phyloP scores from a whole-genome alignment of 2,329 filamentous ascomycete genomes.

The Cercospora sp. region DNA sequence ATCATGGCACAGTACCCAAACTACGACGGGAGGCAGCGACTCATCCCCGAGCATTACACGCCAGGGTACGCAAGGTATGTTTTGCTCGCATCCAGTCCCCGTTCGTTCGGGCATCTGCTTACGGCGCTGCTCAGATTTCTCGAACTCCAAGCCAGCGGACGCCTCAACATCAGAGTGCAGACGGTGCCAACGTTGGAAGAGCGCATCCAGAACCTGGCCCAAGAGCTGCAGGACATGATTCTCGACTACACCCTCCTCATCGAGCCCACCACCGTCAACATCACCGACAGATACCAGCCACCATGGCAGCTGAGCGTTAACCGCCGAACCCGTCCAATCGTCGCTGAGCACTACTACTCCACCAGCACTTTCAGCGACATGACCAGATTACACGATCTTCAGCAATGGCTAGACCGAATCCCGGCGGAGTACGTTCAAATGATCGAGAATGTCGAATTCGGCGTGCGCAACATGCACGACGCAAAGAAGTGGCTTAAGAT shows the following conservation, averaged over 20 bases:
- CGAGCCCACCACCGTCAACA: neutral
- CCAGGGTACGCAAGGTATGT: neutral
- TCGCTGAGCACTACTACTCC: conserved; percentile 1
- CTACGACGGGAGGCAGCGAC: neutral
- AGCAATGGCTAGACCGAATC: neutral
- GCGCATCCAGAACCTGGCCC: conserved; percentile 6
- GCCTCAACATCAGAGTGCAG: neutral
- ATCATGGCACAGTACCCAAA: neutral
- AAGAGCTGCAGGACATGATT: conserved; percentile 14
- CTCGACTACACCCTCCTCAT: conserved; percentile 6
- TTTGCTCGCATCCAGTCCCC: neutral
- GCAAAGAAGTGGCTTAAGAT: neutral
- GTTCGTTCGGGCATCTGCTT: neutral
- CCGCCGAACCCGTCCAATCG: neutral
- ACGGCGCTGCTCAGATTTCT: neutral
- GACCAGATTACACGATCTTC: neutral
- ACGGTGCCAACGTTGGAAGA: neutral
- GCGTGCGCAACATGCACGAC: neutral
- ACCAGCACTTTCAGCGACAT: neutral
- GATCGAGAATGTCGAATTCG: neutral
- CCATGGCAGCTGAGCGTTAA: conserved; percentile 16
- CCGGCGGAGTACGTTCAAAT: neutral
- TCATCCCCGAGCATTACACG: neutral
- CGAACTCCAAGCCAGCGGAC: neutral
- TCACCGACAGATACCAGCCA: conserved; percentile 1